Evolutionary conservation across 257 asterid genomes (phyloP).

Genomic region (Perilla frutescens): DNA sequence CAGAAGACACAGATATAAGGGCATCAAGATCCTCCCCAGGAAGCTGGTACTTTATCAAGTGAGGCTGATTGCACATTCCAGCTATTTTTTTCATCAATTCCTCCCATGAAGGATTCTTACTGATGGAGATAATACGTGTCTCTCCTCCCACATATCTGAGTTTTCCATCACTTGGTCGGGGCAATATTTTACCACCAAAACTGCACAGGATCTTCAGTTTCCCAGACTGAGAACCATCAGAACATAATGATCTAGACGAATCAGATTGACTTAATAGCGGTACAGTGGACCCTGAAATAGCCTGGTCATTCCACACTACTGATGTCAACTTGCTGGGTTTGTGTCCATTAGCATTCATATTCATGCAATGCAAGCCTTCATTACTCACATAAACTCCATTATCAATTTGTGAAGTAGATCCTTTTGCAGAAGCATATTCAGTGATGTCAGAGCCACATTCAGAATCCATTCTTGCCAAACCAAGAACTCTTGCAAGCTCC

Average conservation of each 20-base stretch:
- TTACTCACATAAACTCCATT: conserved; percentile 42
- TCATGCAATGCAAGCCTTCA: conserved; percentile 35
- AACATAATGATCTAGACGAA: conserved; percentile 45
- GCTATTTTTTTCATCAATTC: conserved; percentile 59
- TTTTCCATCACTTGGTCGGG: conserved; percentile 75
- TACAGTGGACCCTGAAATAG: conserved; percentile 37
- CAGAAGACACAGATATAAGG: conserved; percentile 73
- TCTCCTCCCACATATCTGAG: conserved; percentile 76
- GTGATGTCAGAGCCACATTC: conserved; percentile 59
- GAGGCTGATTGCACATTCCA: conserved; percentile 60
- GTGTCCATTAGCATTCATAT: conserved; percentile 41
- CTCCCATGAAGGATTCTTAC: conserved; percentile 53
- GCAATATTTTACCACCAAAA: conserved; percentile 65
- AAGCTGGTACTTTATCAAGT: conserved; percentile 71
- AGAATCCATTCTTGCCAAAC: conserved; percentile 68
- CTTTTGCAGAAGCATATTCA: conserved; percentile 60
- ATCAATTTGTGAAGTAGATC: conserved; percentile 51
- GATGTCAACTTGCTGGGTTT: conserved; percentile 37
- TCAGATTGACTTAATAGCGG: conserved; percentile 47
- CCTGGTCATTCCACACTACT: conserved; percentile 40
- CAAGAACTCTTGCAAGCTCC: conserved; percentile 67
- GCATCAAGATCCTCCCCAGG: conserved; percentile 86
- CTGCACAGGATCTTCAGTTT: conserved; percentile 68
- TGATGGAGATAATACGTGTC: conserved; percentile 60
- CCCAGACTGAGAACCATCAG: conserved; percentile 56